Evolutionary conservation across 2,329 filamentous ascomycete species (phyloP), one percentile per base, ranked within the genome.

Genomic region (Cytospora piceae): DNA sequence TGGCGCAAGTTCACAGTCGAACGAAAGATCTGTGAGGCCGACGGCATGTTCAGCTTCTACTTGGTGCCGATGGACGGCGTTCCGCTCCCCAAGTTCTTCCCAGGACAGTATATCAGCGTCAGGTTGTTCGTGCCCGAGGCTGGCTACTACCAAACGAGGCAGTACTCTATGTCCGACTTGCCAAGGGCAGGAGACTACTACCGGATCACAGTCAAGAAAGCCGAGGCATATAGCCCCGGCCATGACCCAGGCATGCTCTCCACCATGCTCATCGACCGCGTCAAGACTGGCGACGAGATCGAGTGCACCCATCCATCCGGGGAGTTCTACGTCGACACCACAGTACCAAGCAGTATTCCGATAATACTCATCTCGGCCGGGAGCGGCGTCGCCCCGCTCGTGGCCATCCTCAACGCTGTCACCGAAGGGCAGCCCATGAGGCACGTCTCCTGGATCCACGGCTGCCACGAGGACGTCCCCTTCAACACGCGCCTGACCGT

Each of bases 151-250:
- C 89, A 91, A 73, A 82, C 85, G 22, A 80, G 89, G 49, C 89
- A 91, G 74, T 92, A 91, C 76, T 89, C 87, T n/a, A 80, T 91
- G 67, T 88, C 84, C 67, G 87, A 90, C 70, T 81, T 83, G 57
- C 87, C 86, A 0, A 78, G 79, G 0, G 76, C 81, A 6, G 79
- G 61, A 14, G 65, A 84, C 32, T 84, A 87, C 74, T 89, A 89
- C 74, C 84, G 89, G 17, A 87, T 91, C 75, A 88, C 84, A 49
- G 83, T 92, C 58, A 90, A 90, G 80, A 83, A 80, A 67, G 87
- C 90, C 69, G 72, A 77, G 0, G 85, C 84, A 0, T 70, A 85
- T 0, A 75, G 74, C 34, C 76, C 79, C 31, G 72, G 76, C 64
- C 74, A 80, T 9, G 81, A 85, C 67, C 83, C 85, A 0, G 88